Evolutionary conservation across 2,329 filamentous ascomycete genomes (phyloP), one percentile per base, ranked within the genome.

Genomic region (Helminthosporium solani): DNA sequence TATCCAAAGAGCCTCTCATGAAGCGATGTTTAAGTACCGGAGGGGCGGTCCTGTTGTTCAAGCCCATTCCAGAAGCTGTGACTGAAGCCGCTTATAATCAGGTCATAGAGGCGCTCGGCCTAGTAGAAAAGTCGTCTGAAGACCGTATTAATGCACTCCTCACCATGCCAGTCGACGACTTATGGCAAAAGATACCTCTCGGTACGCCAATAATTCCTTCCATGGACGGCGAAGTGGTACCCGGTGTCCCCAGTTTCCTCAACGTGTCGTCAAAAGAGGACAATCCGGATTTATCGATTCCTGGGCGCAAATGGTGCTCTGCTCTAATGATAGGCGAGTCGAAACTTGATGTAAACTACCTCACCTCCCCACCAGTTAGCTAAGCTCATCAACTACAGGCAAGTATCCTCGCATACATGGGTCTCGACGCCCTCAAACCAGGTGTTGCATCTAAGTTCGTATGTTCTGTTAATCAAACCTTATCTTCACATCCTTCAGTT

Each of bases 251-350:
- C 2, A 60, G 55, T 15, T 64, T 70, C 14, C 43, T 41, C 2
- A 54, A 42, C 3, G 47, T 66, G 16, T 52, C 61, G 6, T 61
- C 58, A 7, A 34, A 61, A 42, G 49, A 56, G 5, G 61, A 70
- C 27, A 54, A 53, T 20, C 47, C 52, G 9, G 11, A 16, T 6
- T 63, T 61, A 33, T 30, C 44, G 20, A 63, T 75, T 25, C 68
- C 70, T 4, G 76, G 72, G 0, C 70, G 67, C 30, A 60, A 65
- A 8, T 79, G 76, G 76, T 77, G 72, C 46, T 58, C 71, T 28
- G 64, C 68, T n/a, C 46, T 79, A 9, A 66, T 78, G 48, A 70
- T 79, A 31, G 77, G 77, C 14, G 72, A 78, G 47, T 73, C 73
- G 18, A 66, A 73, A 46, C 68, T 75, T 36, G 76, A 79, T 63